Evolutionary conservation across 2,329 filamentous ascomycete species (phyloP).

Genomic region (Fusarium beomiforme): DNA sequence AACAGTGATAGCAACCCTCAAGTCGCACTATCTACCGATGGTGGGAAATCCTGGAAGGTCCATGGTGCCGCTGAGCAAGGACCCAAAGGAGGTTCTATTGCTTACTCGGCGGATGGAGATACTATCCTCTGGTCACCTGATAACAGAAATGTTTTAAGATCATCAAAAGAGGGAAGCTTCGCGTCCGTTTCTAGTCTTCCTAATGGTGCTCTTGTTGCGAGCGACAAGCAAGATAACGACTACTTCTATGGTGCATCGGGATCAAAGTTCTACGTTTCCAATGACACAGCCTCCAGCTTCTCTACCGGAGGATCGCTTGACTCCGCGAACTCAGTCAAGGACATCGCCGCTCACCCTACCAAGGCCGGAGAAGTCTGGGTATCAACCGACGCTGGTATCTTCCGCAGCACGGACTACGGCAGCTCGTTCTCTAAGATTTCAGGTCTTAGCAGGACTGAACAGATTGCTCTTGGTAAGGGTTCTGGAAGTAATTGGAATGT

Average conservation of each 20-base stretch:
- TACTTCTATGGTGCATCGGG: conserved; percentile 63
- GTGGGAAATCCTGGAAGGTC: conserved; percentile 60
- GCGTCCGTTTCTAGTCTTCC: conserved; percentile 56
- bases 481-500: conserved; percentile 55
- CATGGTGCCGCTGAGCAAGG: conserved; percentile 58
- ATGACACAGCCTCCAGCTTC: conserved; percentile 59
- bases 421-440: conserved; percentile 55
- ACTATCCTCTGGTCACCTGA: conserved; percentile 60
- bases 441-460: conserved; percentile 52
- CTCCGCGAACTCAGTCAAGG: conserved; percentile 59
- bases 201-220: conserved; percentile 59
- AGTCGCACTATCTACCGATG: conserved; percentile 60
- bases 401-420: conserved; percentile 63
- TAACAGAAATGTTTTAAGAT: conserved; percentile 53
- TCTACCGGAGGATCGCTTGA: conserved; percentile 49
- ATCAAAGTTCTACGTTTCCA: conserved; percentile 62
- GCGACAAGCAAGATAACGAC: conserved; percentile 63
- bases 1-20: conserved; percentile 55
- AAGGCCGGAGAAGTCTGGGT: conserved; percentile 69
- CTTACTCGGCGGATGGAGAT: conserved; percentile 61
- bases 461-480: conserved; percentile 56
- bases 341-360: conserved; percentile 65
- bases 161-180: conserved; percentile 55
- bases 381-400: conserved; percentile 64
- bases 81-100: conserved; percentile 57